Evolutionary conservation across 2,329 filamentous ascomycete genomes (phyloP), one percentile per base, ranked within the genome.

Genomic region (Aspergillus pseudonomiae): DNA sequence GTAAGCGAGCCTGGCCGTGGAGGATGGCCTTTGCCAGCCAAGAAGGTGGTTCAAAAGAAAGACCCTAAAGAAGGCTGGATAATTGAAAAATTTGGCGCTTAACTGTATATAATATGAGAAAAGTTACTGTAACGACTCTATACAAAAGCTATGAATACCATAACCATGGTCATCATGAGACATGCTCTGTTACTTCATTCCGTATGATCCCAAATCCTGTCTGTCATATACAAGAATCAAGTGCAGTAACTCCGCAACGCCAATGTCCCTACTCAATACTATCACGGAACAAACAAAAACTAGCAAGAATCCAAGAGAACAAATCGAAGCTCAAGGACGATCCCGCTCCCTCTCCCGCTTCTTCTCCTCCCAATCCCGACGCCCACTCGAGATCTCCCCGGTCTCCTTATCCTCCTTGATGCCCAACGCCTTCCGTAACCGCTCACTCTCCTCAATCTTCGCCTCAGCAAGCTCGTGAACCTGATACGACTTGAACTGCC

Each of bases 381-480:
- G 58, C 24, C 59, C 41, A 73, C 75, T 68, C 61, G 67, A 70
- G 65, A 74, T 73, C 65, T 95, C 92, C 76, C 96, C 91, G 67
- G 88, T 89, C 80, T 87, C 89, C 91, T 93, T 95, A 77, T 97
- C 93, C 74, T 90, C 89, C 74, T 89, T 89, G 72, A 98, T 96
- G 57, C 93, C 94, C 69, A 99, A 83, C 9, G 95, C 95, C 78
- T 85, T 91, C 68, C 94, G 84, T 76, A 99, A 82, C 71, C 91
- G 86, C 80, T 98, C 94, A 78, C 91, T 97, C 84, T 99, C 95
- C 77, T 92, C 91, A 70, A 96, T 94, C 85, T 99, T 99, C 64
- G 94, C 95, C 73, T 95, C 91, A 21, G 95, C 95, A 77, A 97
- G 85, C 80, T 98, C 95, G 81, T 99, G 95, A 24, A 98, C 93